These are phyloP conservation scores for Termitomyces sp. DNA, from an alignment of 1,284 basidiomycete species.

Conservation along the genomic window DNA sequence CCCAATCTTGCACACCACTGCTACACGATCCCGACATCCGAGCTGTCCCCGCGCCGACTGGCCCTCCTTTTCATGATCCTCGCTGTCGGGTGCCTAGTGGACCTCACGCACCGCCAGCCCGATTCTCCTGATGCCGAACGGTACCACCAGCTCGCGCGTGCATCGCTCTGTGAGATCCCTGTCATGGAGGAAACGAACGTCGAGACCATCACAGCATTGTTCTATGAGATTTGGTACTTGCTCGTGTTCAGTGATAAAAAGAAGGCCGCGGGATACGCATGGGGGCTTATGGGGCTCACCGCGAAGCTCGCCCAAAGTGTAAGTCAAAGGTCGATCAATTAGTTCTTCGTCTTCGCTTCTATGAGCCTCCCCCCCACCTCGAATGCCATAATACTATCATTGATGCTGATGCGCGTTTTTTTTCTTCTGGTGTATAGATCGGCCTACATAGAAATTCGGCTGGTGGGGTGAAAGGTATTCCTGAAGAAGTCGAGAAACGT, in stretches of 20 bases:
- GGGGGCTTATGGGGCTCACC: slow-evolving; percentile 60
- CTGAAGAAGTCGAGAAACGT: slow-evolving; percentile 41
- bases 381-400: slow-evolving; percentile 1
- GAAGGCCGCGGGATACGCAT: slow-evolving; percentile 42
- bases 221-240: slow-evolving; percentile 44
- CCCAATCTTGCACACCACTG: slow-evolving; percentile 47
- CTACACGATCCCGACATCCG: slow-evolving; percentile 35
- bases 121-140: slow-evolving; percentile 47
- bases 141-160: slow-evolving; percentile 53
- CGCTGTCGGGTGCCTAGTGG: slow-evolving; percentile 43
- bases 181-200: slow-evolving; percentile 57
- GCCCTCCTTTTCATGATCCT: slow-evolving; percentile 41
- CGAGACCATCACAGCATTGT: slow-evolving; percentile 49
- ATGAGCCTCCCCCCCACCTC: too few species aligned
- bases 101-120: slow-evolving; percentile 36
- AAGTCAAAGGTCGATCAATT: slow-evolving; percentile 25
- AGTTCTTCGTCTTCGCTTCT: slow-evolving; percentile 6
- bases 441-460: slow-evolving; percentile 47
- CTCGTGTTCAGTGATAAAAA: slow-evolving; percentile 44
- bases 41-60: slow-evolving; percentile 45
- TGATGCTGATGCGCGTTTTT: slow-evolving; percentile 8
- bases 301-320: slow-evolving; percentile 62
- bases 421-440: slow-evolving; percentile 33
- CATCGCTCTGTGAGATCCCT: slow-evolving; percentile 49
- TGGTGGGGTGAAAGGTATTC: slow-evolving; percentile 37